Percentiles rank a stretch among this genome's conserved stretches.
Conservation (phyloP, 1,139 yeast species). For the Zygoascus meyerae region DNA sequence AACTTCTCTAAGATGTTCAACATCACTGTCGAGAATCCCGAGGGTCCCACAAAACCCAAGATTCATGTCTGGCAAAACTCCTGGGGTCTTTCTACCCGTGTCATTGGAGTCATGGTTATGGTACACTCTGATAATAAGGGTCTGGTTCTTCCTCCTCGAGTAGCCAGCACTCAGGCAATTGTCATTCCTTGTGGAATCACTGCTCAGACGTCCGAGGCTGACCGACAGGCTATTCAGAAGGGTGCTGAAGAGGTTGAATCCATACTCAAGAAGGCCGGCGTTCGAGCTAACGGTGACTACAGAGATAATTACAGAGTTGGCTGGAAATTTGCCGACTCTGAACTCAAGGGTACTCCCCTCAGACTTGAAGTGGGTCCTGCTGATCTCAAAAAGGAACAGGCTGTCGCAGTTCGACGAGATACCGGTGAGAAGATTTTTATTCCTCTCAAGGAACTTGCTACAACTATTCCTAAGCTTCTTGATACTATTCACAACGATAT, state of each 20-base stretch:
- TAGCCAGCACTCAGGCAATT: conserved; percentile 86
- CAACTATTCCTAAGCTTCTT: conserved; percentile 66
- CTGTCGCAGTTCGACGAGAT: conserved; percentile 90
- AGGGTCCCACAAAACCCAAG: conserved; percentile 67
- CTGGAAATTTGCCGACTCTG: conserved; percentile 98
- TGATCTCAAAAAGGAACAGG: conserved; percentile 76
- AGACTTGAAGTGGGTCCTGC: conserved; percentile 95
- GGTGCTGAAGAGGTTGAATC: conserved; percentile 52
- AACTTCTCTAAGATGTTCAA: conserved; percentile 98
- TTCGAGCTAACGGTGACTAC: conserved; percentile 80
- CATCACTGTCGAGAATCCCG: conserved; percentile 91
- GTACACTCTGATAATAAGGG: conserved; percentile 98
- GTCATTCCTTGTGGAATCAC: conserved; percentile 95
- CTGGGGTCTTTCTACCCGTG: conserved; percentile 98
- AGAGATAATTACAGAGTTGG: conserved; percentile 96
- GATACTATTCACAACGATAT: conserved; percentile 75
- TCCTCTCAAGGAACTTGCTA: conserved; percentile 57
- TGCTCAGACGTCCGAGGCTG: conserved; percentile 73
- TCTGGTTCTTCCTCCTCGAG: conserved; percentile 95
- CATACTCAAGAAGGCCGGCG: conserved; percentile 36
- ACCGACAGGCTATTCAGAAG: conserved; percentile 58
- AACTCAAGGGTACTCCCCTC: conserved; percentile 90
- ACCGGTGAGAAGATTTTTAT: conserved; percentile 69
- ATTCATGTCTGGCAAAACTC: conserved; percentile 92
- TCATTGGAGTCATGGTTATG: conserved; percentile 99